Evolutionary conservation across 176 grass and related monocot species (phyloP).

Genomic region (Carex littledalei): DNA sequence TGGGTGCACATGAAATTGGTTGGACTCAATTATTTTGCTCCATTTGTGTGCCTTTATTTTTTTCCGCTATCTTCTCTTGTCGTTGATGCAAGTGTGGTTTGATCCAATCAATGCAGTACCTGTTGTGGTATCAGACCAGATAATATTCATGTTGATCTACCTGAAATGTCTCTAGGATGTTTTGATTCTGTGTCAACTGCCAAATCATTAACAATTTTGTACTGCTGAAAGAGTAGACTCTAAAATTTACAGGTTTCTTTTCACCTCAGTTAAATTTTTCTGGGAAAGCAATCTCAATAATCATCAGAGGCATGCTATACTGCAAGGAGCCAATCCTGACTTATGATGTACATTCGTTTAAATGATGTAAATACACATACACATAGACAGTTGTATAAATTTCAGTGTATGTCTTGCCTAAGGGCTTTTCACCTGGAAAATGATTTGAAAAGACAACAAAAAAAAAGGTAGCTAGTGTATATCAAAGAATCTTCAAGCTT

Average conservation of each 20-base stretch:
- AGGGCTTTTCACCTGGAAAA: not conserved
- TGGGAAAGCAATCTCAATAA: not conserved
- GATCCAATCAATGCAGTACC: no score
- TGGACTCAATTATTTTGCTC: no score
- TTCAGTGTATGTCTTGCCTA: not conserved
- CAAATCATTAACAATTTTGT: not conserved
- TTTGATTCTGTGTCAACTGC: no score
- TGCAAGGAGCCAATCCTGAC: not conserved
- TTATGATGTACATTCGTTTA: not conserved
- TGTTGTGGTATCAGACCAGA: no score
- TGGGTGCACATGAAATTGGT: no score
- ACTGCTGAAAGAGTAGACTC: not conserved
- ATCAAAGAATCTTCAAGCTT: not conserved
- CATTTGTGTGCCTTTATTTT: no score
- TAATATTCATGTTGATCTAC: not conserved
- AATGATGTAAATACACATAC: constrained; percentile 2
- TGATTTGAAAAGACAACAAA: not conserved
- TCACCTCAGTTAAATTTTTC: not conserved
- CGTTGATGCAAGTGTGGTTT: no score
- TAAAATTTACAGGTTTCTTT: not conserved
- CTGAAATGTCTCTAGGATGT: no score
- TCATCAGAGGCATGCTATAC: not conserved
- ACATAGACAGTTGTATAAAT: not conserved
- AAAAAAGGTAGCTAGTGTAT: not conserved
- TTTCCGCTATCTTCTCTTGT: no score